Base-by-base conservation (phyloP, 495 filamentous ascomycete species). In the Chaetomium cochliodes region DNA sequence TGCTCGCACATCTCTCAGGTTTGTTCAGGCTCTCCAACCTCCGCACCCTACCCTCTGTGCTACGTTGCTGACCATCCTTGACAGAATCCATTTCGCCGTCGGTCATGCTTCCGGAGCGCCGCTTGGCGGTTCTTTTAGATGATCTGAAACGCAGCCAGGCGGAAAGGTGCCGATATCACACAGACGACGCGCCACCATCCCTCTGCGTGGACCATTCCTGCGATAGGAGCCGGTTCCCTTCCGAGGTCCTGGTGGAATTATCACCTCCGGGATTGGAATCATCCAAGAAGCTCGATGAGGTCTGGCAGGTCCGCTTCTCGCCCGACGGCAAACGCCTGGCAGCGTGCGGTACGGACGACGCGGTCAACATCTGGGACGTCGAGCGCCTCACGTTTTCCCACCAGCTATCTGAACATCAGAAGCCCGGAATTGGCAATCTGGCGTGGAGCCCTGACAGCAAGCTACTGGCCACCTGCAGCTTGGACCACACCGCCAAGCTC, bases 51-150 rank as follows among this genome's bases (percentile, higher is more conserved):
- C 44, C 26, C 7, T 25, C 1, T 39, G 22, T 58, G 15, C 6
- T 18, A 56, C 23, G 12, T 59, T 60, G 42, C 60, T 39, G 16
- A 60, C 53, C 16, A 22, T 63, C 26, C 23, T 49, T 0, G 15
- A 12, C 58, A 96, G 92, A 83, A 79, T 96, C 85, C 39, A 96
- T 99, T 63, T 96, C 96, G 5, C 94, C 94, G 1, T 92, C 92
- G n/a, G 90, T 96, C 26, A 98, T 99, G 96, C 91, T 99, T 56
- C 96, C 94, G 6, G 90, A 96, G 68, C 91, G 96, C 74, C 90
- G 94, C 15, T 81, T 99, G n/a, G 92, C 91, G 9, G 80, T 85
- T 28, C 76, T 99, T n/a, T 77, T 99, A 56, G 81, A 90, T 55
- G 85, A 93, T 62, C 85, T 96, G 30, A 96, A 97, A 71, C 79